Conservation (phyloP, 179 eudicot species). For the Silene noctiflora region DNA sequence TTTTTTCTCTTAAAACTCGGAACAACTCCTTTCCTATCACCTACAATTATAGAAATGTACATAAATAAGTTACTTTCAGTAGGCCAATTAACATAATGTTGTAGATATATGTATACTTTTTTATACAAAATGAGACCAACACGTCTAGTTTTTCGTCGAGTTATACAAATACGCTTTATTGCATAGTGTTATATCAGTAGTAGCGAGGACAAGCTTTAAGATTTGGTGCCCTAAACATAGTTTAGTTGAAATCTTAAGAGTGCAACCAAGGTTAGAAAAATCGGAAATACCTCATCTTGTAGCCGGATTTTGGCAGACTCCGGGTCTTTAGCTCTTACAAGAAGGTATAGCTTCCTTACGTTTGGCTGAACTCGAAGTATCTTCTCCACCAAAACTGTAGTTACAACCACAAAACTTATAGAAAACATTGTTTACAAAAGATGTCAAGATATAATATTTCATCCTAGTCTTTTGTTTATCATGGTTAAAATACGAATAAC, state of each 20-base stretch:
- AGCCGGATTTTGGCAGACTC: slow-evolving; percentile 41
- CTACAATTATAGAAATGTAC: slow-evolving; percentile 20
- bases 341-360: slow-evolving; percentile 61
- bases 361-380: slow-evolving; percentile 63
- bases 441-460: not conserved
- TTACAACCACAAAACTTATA: not conserved
- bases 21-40: slow-evolving; percentile 55
- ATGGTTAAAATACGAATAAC: not conserved
- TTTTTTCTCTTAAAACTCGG: slow-evolving; percentile 41
- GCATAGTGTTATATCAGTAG: too few species aligned
- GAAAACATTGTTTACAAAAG: too few species aligned
- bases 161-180: too few species aligned
- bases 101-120: too few species aligned
- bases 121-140: too few species aligned
- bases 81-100: too few species aligned
- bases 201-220: too few species aligned
- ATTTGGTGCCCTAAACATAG: too few species aligned
- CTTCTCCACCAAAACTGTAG: slow-evolving; percentile 57
- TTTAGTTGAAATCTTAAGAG: too few species aligned
- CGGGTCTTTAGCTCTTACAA: slow-evolving; percentile 47
- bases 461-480: too few species aligned
- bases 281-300: slow-evolving; percentile 44
- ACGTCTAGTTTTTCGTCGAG: too few species aligned
- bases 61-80: not conserved
- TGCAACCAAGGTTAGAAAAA: too few species aligned